phyloP scores from a whole-genome alignment of 768 basidiomycete genomes.

The Lactifluus hygrophoroides region DNA sequence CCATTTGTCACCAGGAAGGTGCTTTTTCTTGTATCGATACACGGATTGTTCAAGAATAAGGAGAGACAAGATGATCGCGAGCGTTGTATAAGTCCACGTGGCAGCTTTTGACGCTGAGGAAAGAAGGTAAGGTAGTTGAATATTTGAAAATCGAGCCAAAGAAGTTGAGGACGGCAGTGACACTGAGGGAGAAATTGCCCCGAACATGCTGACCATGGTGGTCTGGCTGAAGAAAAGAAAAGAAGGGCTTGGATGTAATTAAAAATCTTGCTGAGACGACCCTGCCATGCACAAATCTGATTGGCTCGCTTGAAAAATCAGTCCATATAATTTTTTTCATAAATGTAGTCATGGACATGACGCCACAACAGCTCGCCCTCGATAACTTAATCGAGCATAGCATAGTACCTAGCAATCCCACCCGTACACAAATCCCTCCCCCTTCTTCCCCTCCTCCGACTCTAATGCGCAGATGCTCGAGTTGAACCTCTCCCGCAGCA shows the following conservation, averaged over 20 bases:
- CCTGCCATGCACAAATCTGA: not conserved
- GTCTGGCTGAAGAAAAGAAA: not conserved
- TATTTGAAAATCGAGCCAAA: conserved; percentile 33
- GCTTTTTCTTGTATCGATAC: conserved; percentile 82
- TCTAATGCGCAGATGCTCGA: conserved; percentile 50
- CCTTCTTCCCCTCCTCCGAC: not conserved
- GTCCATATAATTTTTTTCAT: too few relatives aligned
- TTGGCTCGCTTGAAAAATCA: conserved; percentile 15
- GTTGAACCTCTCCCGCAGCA: conserved; percentile 65
- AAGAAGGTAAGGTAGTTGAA: conserved; percentile 43
- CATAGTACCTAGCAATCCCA: conserved; percentile 1
- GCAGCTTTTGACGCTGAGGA: conserved; percentile 26
- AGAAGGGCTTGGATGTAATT: not conserved
- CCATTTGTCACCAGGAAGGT: conserved; percentile 83
- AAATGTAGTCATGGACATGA: too few relatives aligned
- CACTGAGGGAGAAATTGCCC: conserved; percentile 27
- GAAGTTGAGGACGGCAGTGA: conserved; percentile 38
- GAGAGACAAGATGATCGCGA: conserved; percentile 59
- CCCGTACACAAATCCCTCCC: not conserved
- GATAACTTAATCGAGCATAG: conserved; percentile 1
- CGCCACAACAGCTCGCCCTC: too few relatives aligned
- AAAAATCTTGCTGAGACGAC: not conserved
- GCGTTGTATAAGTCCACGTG: conserved; percentile 61
- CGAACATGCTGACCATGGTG: conserved; percentile 30
- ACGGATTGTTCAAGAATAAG: conserved; percentile 82